A percentile compares a stretch with the other conserved stretches of the same genome.
Evolutionary conservation across 179 eudicot species (phyloP).

Genomic region (Camellia oleifera): DNA sequence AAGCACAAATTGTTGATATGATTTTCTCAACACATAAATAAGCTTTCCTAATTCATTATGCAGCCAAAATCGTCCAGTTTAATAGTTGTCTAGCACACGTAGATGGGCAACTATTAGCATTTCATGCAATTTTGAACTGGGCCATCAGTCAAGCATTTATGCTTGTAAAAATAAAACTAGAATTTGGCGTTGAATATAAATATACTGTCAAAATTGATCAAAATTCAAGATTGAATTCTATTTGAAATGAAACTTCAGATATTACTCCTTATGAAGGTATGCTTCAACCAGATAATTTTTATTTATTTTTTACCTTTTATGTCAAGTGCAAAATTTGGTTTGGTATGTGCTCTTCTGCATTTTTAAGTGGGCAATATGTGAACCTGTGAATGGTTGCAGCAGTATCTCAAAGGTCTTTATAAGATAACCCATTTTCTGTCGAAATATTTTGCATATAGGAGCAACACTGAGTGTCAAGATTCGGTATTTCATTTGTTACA

Average conservation of each 20-base stretch:
- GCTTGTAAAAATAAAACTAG: neutral
- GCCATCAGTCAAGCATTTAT: neutral
- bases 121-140: neutral
- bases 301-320: neutral
- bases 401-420: conserved; percentile 3
- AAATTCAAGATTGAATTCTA: neutral
- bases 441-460: neutral
- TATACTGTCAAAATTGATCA: neutral
- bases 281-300: neutral
- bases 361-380: conserved; percentile 6
- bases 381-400: neutral
- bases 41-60: neutral
- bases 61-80: neutral
- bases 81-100: neutral
- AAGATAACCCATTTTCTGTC: neutral
- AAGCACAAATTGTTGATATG: neutral
- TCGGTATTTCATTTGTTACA: conserved; percentile 12
- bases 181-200: neutral
- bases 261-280: neutral
- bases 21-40: neutral
- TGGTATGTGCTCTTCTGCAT: neutral
- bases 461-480: neutral
- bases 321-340: neutral
- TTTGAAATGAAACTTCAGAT: neutral
- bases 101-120: neutral